phyloP scores from a whole-genome alignment of 352 stramenopile genomes.

The Phytopythium ostracodes region DNA sequence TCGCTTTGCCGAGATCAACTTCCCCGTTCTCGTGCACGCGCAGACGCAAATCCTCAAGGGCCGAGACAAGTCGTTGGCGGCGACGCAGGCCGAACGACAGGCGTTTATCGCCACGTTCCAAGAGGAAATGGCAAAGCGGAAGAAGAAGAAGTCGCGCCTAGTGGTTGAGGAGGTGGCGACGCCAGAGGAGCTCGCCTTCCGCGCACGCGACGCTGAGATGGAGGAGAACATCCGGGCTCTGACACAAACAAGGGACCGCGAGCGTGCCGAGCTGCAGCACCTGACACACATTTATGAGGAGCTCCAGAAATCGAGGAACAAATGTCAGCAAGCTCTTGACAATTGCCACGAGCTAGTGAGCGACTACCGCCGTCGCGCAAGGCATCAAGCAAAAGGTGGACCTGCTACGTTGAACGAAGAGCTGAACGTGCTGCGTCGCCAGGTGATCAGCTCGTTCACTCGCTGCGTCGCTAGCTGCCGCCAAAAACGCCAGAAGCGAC shows the following conservation, averaged over 20 bases:
- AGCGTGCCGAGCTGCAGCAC: slow-evolving; percentile 22
- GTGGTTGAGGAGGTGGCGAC: slow-evolving; percentile 68
- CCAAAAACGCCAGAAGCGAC: slow-evolving; percentile 61
- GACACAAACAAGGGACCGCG: slow-evolving; percentile 12
- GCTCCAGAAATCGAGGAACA: slow-evolving; percentile 49
- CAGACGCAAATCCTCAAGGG: slow-evolving; percentile 52
- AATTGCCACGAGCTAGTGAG: slow-evolving; percentile 40
- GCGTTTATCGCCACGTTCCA: slow-evolving; percentile 44
- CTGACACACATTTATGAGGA: slow-evolving; percentile 20
- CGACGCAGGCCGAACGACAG: slow-evolving; percentile 22
- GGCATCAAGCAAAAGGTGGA: not conserved
- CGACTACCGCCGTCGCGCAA: slow-evolving; percentile 25
- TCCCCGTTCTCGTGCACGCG: slow-evolving; percentile 54
- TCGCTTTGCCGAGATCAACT: slow-evolving; percentile 58
- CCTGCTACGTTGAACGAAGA: not conserved
- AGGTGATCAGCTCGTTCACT: slow-evolving; percentile 40
- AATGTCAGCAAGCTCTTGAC: slow-evolving; percentile 55
- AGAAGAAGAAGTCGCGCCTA: slow-evolving; percentile 80
- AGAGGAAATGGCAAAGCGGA: slow-evolving; percentile 67
- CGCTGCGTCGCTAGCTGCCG: slow-evolving; percentile 49
- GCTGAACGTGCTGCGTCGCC: slow-evolving; percentile 16
- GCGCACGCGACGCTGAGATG: slow-evolving; percentile 29
- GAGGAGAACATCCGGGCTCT: slow-evolving; percentile 32
- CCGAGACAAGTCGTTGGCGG: slow-evolving; percentile 27
- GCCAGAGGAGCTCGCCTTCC: slow-evolving; percentile 60